Percentiles rank a stretch among this genome's conserved stretches.
Evolutionary conservation across 768 basidiomycete genomes (phyloP).

Genomic region (Boletus rufocinnamomeus): DNA sequence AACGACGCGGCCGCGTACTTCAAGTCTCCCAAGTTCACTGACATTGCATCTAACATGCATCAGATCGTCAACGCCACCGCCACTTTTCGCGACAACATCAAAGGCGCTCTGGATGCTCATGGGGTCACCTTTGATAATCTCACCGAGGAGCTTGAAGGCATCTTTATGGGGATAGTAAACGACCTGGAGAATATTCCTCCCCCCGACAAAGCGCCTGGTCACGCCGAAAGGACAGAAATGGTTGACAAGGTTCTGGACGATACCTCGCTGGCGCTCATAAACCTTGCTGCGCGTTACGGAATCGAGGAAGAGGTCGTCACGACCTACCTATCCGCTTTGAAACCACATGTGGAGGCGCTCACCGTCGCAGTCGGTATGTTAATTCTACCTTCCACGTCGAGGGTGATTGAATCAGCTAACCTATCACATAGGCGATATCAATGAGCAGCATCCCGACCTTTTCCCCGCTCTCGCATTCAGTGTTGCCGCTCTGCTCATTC

Average conservation of each 20-base stretch:
- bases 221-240: constrained; percentile 3
- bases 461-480: constrained; percentile 6
- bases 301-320: constrained; percentile 9
- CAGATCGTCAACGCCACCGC: constrained; percentile 15
- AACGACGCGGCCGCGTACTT: neutral
- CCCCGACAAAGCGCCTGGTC: constrained; percentile 4
- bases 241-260: constrained; percentile 15
- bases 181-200: constrained; percentile 7
- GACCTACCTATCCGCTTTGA: constrained; percentile 5
- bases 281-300: constrained; percentile 3
- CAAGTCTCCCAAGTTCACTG: constrained; percentile 5
- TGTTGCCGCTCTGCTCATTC: constrained; percentile 10
- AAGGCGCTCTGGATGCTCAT: constrained; percentile 6
- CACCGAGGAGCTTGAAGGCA: constrained; percentile 13
- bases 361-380: constrained; percentile 13
- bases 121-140: constrained; percentile 7
- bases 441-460: constrained; percentile 11
- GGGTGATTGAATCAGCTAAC: neutral
- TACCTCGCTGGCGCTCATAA: neutral
- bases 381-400: neutral
- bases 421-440: constrained; percentile 11
- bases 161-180: constrained; percentile 3
- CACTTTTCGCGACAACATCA: constrained; percentile 11
- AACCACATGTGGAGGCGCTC: constrained; percentile 9
- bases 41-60: constrained; percentile 5